Conservation (phyloP, 306 rosid genomes). For the Datisca glomerata region DNA sequence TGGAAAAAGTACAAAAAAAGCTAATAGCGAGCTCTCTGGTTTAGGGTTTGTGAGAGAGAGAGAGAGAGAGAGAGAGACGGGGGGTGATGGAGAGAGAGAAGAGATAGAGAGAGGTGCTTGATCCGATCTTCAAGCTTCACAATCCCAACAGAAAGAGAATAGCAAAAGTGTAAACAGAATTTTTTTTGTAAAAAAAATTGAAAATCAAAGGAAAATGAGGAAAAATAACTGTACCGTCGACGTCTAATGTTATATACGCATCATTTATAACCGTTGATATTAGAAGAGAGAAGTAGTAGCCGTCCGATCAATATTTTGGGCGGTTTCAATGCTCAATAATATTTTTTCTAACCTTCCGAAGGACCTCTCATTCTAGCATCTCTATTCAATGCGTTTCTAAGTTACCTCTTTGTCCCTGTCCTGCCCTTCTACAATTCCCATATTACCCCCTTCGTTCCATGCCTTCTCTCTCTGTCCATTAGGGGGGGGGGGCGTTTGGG, state of each 20-base stretch:
- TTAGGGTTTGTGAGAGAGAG: background rate
- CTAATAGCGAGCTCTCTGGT: background rate
- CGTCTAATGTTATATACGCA: conserved; percentile 12
- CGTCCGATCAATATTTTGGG: conserved; percentile 20
- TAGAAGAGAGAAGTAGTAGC: background rate
- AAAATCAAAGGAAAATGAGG: background rate
- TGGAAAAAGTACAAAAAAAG: no score
- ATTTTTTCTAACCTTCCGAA: conserved; percentile 3
- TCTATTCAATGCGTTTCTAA: conserved; percentile 26
- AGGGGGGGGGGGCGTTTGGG: no score
- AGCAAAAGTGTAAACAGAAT: conserved; percentile 2
- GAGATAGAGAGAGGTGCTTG: conserved; percentile 16
- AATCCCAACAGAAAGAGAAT: conserved; percentile 26
- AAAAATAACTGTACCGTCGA: conserved; percentile 10
- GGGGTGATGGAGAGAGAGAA: conserved; percentile 10
- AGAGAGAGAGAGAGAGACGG: conserved; percentile 2
- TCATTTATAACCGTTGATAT: conserved; percentile 12
- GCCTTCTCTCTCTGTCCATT: background rate
- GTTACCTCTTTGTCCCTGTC: conserved; percentile 48
- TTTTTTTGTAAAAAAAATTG: background rate
- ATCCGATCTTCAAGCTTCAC: conserved; percentile 39
- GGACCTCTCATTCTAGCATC: conserved; percentile 31
- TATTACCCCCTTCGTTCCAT: conserved; percentile 6
- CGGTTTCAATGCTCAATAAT: background rate
- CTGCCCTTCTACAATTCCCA: conserved; percentile 19